These are phyloP conservation scores for Apiospora kogelbergensis DNA, from an alignment of 2,329 filamentous ascomycete genomes.

Conservation along the genomic window DNA sequence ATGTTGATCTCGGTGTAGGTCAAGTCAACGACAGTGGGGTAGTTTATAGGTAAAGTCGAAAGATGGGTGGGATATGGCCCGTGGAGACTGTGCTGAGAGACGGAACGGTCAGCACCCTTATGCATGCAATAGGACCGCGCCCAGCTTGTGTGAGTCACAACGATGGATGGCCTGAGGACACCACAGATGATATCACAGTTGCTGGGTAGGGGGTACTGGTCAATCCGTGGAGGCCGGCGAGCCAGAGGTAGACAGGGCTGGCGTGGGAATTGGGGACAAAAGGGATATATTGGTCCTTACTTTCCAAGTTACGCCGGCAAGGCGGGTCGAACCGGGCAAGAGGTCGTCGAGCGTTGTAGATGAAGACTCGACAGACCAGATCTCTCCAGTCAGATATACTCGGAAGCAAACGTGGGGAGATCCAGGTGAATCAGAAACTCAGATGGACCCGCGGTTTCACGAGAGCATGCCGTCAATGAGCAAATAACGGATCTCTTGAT, in stretches of 20 bases:
- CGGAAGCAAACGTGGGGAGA: background rate
- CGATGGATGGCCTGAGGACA: conserved; percentile 24
- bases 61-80: conserved; percentile 22
- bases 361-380: background rate
- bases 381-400: background rate
- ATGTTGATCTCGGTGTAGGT: conserved; percentile 37
- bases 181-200: conserved; percentile 24
- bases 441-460: background rate
- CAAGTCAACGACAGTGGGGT: conserved; percentile 22
- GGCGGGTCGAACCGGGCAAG: background rate
- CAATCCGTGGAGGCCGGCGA: conserved; percentile 20
- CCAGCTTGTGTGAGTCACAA: conserved; percentile 33
- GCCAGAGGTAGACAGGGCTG: background rate
- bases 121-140: conserved; percentile 27
- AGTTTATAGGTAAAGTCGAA: conserved; percentile 18
- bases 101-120: conserved; percentile 30
- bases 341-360: background rate
- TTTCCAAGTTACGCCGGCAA: background rate
- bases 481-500: background rate
- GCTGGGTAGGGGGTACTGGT: conserved; percentile 23
- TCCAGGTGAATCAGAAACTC: conserved; percentile 1
- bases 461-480: background rate
- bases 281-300: background rate
- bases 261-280: background rate
- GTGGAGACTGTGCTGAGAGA: conserved; percentile 15